Evolutionary conservation across 176 grass and related monocot genomes (phyloP), one percentile per base, ranked within the genome.

Genomic region (Musa itinerans): DNA sequence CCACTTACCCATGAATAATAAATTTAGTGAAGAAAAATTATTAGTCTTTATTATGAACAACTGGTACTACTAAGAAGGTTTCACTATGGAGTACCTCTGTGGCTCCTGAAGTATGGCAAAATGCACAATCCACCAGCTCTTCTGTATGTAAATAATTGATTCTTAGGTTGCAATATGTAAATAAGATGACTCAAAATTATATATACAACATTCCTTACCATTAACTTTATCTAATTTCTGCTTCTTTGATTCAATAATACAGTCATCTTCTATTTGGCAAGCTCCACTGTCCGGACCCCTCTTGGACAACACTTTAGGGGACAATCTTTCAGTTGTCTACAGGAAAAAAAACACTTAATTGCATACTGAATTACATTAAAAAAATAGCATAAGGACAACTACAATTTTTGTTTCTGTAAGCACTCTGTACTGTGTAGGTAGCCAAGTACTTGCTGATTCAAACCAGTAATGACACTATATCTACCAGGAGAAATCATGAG

Each of bases 71-170:
- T 43, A 43, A 43, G 34, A 43, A 43, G 34, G 34, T 43, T 43
- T 11, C 43, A 53, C 14, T 22, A 77, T 49, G 8, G 68, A 78
- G 51, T 53, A 91, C 95, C 90, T 98, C 78, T 1, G 68, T 83
- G 77, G 66, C 73, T 83, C 82, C 75, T 54, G 57, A 78, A 76
- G 88, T 73, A 74, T 98, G 84, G 51, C 95, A 98, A 79, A 98
- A 98, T 74, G 84, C 84, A 72, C 95, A 98, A 74, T 81, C 76
- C 52, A 82, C 83, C 52, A 43, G 75, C 71, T 85, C 74, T n/a
- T 69, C 86, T 89, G 86, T 50, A 70, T 73, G 21, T 17, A 72
- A 83, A 62, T 52, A 54, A 21, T 72, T 43, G 12, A 72, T 74
- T 9, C 19, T 65, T 26, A 74, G 64, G 53, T 53, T 53, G 13